Evolutionary conservation across 768 basidiomycete species (phyloP).

Genomic region (Boletus patriciae): DNA sequence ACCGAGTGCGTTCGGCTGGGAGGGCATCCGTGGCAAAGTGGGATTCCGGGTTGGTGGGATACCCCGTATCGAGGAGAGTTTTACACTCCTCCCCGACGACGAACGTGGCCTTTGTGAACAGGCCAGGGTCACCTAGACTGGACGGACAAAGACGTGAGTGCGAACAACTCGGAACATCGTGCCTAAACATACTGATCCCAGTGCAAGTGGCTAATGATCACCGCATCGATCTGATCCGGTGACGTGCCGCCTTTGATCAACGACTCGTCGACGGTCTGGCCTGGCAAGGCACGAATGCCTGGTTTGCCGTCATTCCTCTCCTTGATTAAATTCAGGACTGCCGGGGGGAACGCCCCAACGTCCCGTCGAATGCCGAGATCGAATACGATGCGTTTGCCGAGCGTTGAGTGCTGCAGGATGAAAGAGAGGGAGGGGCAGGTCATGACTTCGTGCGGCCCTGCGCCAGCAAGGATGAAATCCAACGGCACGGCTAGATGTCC

Average conservation of each 20-base stretch:
- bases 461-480: too few relatives aligned
- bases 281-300: too few relatives aligned
- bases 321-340: slow-evolving; percentile 24
- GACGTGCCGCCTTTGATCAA: slow-evolving; percentile 47
- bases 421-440: slow-evolving; percentile 27
- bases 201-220: slow-evolving; percentile 52
- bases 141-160: background rate
- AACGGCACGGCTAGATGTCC: too few relatives aligned
- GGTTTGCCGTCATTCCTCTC: too few relatives aligned
- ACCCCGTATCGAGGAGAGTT: slow-evolving; percentile 37
- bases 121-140: slow-evolving; percentile 42
- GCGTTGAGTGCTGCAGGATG: slow-evolving; percentile 47
- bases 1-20: slow-evolving; percentile 38
- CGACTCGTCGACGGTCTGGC: slow-evolving; percentile 43
- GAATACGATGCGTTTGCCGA: slow-evolving; percentile 43
- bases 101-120: slow-evolving; percentile 46
- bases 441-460: background rate
- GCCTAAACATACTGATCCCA: slow-evolving; percentile 39
- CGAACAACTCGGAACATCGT: background rate
- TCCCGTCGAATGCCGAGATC: slow-evolving; percentile 45
- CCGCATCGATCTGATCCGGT: slow-evolving; percentile 42
- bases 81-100: slow-evolving; percentile 43
- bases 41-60: slow-evolving; percentile 41
- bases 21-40: slow-evolving; percentile 33
- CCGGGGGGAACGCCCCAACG: slow-evolving; percentile 40